Conservation (phyloP, 2,329 filamentous ascomycete species). For the Exophiala lecanii-corni region DNA sequence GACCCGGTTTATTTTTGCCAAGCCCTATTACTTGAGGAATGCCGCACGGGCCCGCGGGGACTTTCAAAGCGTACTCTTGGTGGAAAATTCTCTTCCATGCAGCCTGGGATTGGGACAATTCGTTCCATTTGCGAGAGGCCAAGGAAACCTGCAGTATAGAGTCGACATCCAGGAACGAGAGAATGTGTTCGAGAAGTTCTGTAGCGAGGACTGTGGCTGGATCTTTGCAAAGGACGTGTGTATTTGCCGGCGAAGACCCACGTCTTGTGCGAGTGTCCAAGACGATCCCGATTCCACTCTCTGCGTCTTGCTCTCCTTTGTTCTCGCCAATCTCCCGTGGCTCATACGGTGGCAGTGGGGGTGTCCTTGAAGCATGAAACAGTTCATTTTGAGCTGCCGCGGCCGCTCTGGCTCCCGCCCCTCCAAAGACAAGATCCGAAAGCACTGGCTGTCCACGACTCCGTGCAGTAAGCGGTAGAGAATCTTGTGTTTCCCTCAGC, state of each 20-base stretch:
- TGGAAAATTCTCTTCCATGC: constrained; percentile 62
- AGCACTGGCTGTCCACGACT: constrained; percentile 36
- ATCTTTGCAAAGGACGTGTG: constrained; percentile 43
- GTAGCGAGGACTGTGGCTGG: constrained; percentile 52
- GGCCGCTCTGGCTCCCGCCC: constrained; percentile 44
- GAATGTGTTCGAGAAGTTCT: constrained; percentile 55
- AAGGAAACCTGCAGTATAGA: constrained; percentile 52
- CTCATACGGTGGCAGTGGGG: constrained; percentile 27
- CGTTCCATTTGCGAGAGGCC: constrained; percentile 55
- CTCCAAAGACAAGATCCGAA: constrained; percentile 36
- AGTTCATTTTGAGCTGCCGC: constrained; percentile 47
- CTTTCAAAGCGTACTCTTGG: constrained; percentile 43
- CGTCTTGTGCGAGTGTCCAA: constrained; percentile 34
- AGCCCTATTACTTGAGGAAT: constrained; percentile 40
- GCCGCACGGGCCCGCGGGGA: constrained; percentile 3
- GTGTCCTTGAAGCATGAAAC: constrained; percentile 26
- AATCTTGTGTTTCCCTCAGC: constrained; percentile 5
- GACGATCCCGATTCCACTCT: constrained; percentile 46
- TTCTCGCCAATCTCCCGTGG: constrained; percentile 25
- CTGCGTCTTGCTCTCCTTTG: constrained; percentile 37
- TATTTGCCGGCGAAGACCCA: constrained; percentile 33
- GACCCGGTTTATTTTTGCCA: constrained; percentile 53
- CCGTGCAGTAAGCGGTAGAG: constrained; percentile 21
- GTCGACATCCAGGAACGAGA: constrained; percentile 55
- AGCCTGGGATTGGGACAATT: constrained; percentile 51